phyloP scores from a whole-genome alignment of 306 rosid species.

The Vigna angularis region DNA sequence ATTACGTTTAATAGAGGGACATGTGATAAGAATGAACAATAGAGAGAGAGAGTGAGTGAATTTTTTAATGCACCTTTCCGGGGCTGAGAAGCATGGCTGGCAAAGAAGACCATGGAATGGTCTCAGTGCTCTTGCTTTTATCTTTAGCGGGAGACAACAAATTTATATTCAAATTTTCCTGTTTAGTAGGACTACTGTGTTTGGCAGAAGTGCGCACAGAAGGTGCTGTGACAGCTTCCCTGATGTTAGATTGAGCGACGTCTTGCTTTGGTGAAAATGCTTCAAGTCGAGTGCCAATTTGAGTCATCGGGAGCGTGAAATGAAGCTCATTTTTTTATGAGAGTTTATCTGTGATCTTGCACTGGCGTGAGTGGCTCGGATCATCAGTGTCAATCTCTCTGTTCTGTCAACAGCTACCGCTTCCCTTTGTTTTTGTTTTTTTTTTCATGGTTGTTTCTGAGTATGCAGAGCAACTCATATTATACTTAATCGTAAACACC shows the following conservation, averaged over 20 bases:
- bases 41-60: conserved; percentile 18
- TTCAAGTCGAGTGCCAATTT: conserved; percentile 53
- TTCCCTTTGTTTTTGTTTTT: conserved; percentile 6
- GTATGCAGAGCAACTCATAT: conserved; percentile 57
- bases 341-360: conserved; percentile 23
- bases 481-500: conserved; percentile 42
- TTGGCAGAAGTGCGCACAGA: conserved; percentile 57
- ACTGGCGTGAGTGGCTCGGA: conserved; percentile 21
- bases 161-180: conserved; percentile 64
- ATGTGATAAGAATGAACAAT: neutral
- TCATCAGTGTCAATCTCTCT: conserved; percentile 26
- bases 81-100: conserved; percentile 72
- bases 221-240: conserved; percentile 47
- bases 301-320: conserved; percentile 42
- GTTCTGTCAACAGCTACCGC: conserved; percentile 39
- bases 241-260: conserved; percentile 46
- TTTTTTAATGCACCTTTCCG: conserved; percentile 67
- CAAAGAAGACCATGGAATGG: conserved; percentile 69
- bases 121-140: conserved; percentile 52
- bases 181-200: conserved; percentile 52
- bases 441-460: conserved; percentile 69
- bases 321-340: too few relatives aligned
- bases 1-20: neutral
- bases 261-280: conserved; percentile 61
- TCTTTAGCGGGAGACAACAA: conserved; percentile 54